Conservation (phyloP, 257 asterid genomes). For the Primulina eburnea region DNA sequence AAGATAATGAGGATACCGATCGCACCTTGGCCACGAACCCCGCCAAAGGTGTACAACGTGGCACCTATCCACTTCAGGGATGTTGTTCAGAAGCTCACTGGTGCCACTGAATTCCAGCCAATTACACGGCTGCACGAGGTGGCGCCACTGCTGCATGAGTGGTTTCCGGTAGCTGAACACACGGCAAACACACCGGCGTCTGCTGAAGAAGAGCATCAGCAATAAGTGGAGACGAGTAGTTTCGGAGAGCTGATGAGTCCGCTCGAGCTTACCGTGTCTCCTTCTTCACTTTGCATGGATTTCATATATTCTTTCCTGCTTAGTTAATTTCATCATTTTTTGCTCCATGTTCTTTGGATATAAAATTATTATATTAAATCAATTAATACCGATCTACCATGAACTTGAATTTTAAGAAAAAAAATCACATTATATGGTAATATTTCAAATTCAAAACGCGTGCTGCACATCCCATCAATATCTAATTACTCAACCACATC, state of each 20-base stretch:
- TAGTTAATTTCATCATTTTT: too few species aligned
- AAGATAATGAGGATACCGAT: too few species aligned
- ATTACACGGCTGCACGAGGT: conserved; percentile 2
- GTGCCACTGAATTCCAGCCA: conserved; percentile 25
- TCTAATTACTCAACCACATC: too few species aligned
- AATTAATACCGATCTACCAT: too few species aligned
- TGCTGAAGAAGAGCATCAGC: not conserved
- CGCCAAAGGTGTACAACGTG: conserved; percentile 37
- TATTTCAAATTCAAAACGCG: too few species aligned
- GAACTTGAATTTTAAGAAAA: too few species aligned
- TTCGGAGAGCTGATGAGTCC: not conserved
- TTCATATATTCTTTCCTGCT: too few species aligned
- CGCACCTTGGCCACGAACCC: conserved; percentile 44
- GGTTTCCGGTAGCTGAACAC: conserved; percentile 5
- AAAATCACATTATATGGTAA: too few species aligned
- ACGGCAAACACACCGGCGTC: not conserved
- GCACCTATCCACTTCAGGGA: conserved; percentile 32
- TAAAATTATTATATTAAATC: too few species aligned
- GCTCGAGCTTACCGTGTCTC: not conserved
- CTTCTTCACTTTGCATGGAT: not conserved
- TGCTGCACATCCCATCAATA: too few species aligned
- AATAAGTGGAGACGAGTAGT: too few species aligned
- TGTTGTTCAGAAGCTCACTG: conserved; percentile 40
- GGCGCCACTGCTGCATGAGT: conserved; percentile 35
- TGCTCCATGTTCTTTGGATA: too few species aligned